Evolutionary conservation across 2,329 filamentous ascomycete genomes (phyloP), one percentile per base, ranked within the genome.

Genomic region (Epichloe amarillans): DNA sequence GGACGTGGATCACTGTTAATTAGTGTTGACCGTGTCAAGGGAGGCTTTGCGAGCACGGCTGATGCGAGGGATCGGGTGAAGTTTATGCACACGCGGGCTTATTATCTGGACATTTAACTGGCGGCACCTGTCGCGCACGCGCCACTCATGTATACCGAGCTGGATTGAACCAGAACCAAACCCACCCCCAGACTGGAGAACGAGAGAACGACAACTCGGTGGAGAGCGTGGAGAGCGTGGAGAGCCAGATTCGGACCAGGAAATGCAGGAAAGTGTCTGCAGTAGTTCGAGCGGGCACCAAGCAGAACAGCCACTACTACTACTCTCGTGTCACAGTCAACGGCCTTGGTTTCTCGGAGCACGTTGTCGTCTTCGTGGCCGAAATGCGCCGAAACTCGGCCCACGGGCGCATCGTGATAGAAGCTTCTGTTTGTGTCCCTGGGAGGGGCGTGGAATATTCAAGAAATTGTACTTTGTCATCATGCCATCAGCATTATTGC

Each of bases 351-450:
- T 46, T 38, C 41, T 38, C 36, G 47, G 49, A 42, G 55, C 58
- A 61, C 58, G 58, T 61, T 61, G 53, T 53, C 47, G 44, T 52
- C 47, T 45, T 45, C 54, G 46, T 60, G 59, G 60, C 57, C 58
- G 57, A 56, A 50, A 57, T 51, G 56, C 54, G 52, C 60, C 55
- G 54, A 57, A 52, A 19, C 17, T 47, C 45, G 46, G 36, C 35
- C 51, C 50, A 52, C 46, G 50, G 33, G 47, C 50, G 36, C n/a
- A 41, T 42, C 15, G 37, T 43, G 39, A 17, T 21, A 14, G 40
- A 17, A 11, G 7, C 26, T 36, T 45, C 37, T 12, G 12, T 35
- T 40, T 40, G 39, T 47, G 42, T 41, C 44, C 4, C 40, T 14
- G 26, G 19, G 40, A 19, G 8, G 26, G n/a, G 37, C 30, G 19